Percentiles rank a stretch among this genome's conserved stretches.
These are phyloP conservation scores for Citrus inodora DNA, from an alignment of 345 rosid species.

Conservation along the genomic window DNA sequence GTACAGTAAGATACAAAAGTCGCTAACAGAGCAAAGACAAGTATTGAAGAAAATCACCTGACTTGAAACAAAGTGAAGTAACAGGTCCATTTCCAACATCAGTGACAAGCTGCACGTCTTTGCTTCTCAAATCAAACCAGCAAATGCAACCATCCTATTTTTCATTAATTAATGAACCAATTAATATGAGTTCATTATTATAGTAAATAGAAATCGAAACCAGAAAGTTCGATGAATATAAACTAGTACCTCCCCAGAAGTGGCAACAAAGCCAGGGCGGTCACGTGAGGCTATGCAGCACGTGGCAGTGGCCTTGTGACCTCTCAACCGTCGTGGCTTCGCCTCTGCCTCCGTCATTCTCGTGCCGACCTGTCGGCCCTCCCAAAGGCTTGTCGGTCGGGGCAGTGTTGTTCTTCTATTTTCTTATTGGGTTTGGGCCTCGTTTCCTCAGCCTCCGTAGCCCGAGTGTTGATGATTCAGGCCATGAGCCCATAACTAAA, in stretches of 20 bases:
- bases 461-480: not conserved
- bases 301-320: constrained; percentile 68
- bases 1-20: not conserved
- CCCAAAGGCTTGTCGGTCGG: not conserved
- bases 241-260: constrained; percentile 67
- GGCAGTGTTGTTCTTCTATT: not conserved
- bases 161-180: not conserved
- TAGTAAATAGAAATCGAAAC: not conserved
- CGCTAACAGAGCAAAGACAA: not conserved
- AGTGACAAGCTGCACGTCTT: constrained; percentile 65
- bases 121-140: constrained; percentile 93
- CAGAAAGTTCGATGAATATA: not conserved
- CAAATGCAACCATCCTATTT: constrained; percentile 81
- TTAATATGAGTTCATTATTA: not conserved
- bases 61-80: constrained; percentile 70
- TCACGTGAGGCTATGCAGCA: constrained; percentile 80
- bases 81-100: constrained; percentile 63
- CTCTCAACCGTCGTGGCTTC: constrained; percentile 65
- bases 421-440: not conserved
- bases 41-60: constrained; percentile 38
- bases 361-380: not conserved
- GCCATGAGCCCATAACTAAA: not conserved
- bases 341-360: constrained; percentile 31
- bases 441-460: not conserved
- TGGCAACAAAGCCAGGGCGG: constrained; percentile 59